phyloP scores from a whole-genome alignment of 495 filamentous ascomycete genomes.

The Trichoderma erinaceum region DNA sequence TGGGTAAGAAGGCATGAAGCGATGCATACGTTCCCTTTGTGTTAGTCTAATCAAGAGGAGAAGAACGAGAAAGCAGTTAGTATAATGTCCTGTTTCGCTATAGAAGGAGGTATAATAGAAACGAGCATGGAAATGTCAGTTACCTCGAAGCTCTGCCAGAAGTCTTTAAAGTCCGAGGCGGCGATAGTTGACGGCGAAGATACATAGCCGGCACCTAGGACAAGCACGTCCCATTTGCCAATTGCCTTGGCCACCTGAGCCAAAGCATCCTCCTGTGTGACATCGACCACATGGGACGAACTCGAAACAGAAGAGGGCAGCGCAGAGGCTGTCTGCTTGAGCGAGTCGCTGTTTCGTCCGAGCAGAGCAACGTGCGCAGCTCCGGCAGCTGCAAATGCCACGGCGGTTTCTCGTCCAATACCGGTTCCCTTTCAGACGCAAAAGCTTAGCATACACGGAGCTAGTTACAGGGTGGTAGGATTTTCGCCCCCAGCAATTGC shows the following conservation, averaged over 20 bases:
- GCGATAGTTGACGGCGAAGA: background rate
- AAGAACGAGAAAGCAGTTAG: background rate
- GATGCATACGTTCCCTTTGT: conserved; percentile 4
- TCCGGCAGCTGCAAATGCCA: conserved; percentile 31
- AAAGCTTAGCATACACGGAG: background rate
- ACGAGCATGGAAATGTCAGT: background rate
- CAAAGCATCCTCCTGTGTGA: background rate
- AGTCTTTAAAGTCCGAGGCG: background rate
- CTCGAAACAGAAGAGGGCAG: background rate
- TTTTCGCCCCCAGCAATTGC: too few species aligned
- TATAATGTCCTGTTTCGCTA: background rate
- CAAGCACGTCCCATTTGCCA: conserved; percentile 2
- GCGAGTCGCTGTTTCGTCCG: background rate
- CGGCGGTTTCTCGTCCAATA: conserved; percentile 28
- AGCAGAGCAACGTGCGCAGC: conserved; percentile 1
- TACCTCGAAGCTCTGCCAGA: conserved; percentile 5
- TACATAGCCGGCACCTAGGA: background rate
- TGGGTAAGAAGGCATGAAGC: conserved; percentile 7
- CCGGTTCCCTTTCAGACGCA: conserved; percentile 23
- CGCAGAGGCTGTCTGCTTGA: background rate
- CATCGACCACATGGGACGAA: background rate
- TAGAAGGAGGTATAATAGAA: background rate
- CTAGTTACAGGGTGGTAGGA: background rate
- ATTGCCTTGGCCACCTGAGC: background rate
- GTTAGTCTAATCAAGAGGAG: background rate